phyloP scores from a whole-genome alignment of 2,329 filamentous ascomycete genomes.

The Trichoderma guizhouense region DNA sequence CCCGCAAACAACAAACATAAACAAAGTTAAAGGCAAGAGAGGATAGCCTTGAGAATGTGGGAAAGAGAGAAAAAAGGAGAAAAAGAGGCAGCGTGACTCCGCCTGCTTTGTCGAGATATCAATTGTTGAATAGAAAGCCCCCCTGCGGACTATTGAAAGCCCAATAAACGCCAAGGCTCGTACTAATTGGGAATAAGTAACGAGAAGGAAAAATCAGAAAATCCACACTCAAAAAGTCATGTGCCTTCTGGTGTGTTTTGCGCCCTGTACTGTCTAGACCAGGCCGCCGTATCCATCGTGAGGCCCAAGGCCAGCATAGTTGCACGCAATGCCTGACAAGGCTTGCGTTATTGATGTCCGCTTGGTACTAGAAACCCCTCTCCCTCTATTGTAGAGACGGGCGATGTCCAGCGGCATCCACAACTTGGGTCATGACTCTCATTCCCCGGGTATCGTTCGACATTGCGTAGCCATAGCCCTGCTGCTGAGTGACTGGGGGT shows the following conservation, averaged over 20 bases:
- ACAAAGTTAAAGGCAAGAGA: neutral
- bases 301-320: neutral
- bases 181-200: neutral
- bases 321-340: neutral
- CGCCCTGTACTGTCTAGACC: constrained; percentile 32
- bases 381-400: constrained; percentile 26
- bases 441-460: constrained; percentile 33
- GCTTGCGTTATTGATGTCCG: neutral
- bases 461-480: constrained; percentile 35
- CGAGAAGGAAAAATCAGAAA: neutral
- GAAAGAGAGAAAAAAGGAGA: neutral
- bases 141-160: neutral
- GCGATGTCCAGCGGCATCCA: constrained; percentile 29
- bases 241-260: neutral
- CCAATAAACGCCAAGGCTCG: constrained; percentile 10
- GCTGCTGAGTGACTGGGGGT: constrained; percentile 29
- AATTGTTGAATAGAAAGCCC: neutral
- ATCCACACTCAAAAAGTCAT: neutral
- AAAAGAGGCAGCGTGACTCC: neutral
- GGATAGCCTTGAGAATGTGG: neutral
- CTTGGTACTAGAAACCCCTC: neutral
- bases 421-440: constrained; percentile 28
- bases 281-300: constrained; percentile 21
- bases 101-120: neutral
- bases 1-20: neutral